These are phyloP conservation scores for Neopestalotiopsis clavispora DNA, from an alignment of 2,329 filamentous ascomycete species.

Conservation along the genomic window DNA sequence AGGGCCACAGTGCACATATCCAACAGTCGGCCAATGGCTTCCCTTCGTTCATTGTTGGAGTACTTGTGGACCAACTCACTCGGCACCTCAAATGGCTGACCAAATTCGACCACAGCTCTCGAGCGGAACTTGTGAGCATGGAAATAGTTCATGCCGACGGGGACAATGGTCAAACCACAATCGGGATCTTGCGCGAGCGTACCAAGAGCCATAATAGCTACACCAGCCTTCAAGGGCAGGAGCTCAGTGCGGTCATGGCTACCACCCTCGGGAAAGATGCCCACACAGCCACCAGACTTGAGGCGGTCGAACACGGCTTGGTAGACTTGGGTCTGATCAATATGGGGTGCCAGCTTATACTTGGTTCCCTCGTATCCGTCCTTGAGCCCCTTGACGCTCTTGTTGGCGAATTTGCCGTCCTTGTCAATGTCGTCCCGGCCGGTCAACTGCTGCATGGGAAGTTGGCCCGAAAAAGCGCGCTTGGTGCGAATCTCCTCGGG, in stretches of 20 bases:
- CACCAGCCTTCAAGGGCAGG: conserved; percentile 91
- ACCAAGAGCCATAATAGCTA: conserved; percentile 96
- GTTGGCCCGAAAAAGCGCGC: conserved; percentile 80
- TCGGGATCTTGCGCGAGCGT: conserved; percentile 84
- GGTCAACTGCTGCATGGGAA: conserved; percentile 81
- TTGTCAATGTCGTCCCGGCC: conserved; percentile 75
- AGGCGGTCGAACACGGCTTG: conserved; percentile 89
- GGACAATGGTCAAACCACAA: conserved; percentile 91
- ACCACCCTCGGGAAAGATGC: conserved; percentile 96
- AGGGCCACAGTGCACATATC: conserved; percentile 87
- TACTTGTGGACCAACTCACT: conserved; percentile 84
- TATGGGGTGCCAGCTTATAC: conserved; percentile 89
- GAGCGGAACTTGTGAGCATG: conserved; percentile 98
- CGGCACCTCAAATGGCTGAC: conserved; percentile 84
- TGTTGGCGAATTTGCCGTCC: conserved; percentile 66
- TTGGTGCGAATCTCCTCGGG: conserved; percentile 85
- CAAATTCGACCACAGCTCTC: conserved; percentile 93
- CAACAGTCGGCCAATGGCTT: conserved; percentile 84
- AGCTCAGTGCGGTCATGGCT: conserved; percentile 94
- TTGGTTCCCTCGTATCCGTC: conserved; percentile 76
- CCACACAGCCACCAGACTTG: conserved; percentile 83
- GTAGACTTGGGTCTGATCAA: conserved; percentile 93
- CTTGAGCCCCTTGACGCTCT: conserved; percentile 55
- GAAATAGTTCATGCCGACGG: conserved; percentile 99
- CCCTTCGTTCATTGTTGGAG: conserved; percentile 79